Evolutionary conservation across 1,284 basidiomycete genomes (phyloP).

Genomic region (Malassezia globosa): DNA sequence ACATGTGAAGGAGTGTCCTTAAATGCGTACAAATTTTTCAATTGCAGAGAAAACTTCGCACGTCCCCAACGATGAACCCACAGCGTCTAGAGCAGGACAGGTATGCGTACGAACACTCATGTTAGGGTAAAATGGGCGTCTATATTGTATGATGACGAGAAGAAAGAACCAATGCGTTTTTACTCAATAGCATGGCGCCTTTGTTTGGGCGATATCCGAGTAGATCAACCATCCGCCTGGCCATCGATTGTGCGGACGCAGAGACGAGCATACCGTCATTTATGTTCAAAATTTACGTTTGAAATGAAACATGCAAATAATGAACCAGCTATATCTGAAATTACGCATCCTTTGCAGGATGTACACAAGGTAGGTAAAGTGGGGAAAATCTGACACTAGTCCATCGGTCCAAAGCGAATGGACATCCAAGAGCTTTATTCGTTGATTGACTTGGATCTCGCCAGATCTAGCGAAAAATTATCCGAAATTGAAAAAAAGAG

Average conservation of each 20-base stretch:
- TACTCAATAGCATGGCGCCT: conserved; percentile 3
- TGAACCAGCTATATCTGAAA: too few species aligned
- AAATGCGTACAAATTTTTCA: too few species aligned
- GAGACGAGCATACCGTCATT: conserved; percentile 16
- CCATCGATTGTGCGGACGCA: background rate
- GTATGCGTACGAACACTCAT: too few species aligned
- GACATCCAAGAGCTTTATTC: background rate
- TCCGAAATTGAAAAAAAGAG: background rate
- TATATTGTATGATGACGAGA: background rate
- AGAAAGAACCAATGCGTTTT: too few species aligned
- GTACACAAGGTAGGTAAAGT: background rate
- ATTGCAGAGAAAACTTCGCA: background rate
- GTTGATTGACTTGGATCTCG: conserved; percentile 8
- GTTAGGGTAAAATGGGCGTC: too few species aligned
- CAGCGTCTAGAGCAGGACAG: too few species aligned
- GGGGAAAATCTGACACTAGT: conserved; percentile 2
- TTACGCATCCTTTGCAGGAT: conserved; percentile 12
- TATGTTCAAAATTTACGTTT: background rate
- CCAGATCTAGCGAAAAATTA: background rate
- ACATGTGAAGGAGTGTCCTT: too few species aligned
- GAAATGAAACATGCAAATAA: background rate
- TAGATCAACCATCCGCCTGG: background rate
- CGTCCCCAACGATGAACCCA: too few species aligned
- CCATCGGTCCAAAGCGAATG: background rate
- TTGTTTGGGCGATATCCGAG: background rate